A percentile compares a stretch with the other conserved stretches of the same genome.
These are phyloP conservation scores for Phaeophleospora eucalypticola DNA, from an alignment of 2,329 filamentous ascomycete genomes.

Conservation along the genomic window DNA sequence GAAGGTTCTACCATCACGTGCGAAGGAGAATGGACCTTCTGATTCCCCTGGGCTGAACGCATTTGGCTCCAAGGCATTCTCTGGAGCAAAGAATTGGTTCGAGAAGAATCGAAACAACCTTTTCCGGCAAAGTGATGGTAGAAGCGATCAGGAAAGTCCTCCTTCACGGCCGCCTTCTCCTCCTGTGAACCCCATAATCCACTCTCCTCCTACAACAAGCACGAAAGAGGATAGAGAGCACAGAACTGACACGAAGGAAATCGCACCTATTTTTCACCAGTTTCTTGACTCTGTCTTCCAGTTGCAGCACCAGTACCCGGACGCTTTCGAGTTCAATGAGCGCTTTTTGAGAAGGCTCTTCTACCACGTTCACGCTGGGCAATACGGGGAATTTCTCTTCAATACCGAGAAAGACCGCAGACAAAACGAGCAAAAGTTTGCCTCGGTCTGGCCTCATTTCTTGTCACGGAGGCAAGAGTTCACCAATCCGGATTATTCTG, in stretches of 20 bases:
- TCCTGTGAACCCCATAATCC: conserved; percentile 45
- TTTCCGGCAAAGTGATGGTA: conserved; percentile 52
- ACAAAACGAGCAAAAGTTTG: conserved; percentile 62
- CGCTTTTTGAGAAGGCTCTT: conserved; percentile 82
- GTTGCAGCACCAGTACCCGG: conserved; percentile 76
- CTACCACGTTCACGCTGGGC: conserved; percentile 92
- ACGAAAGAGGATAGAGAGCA: conserved; percentile 54
- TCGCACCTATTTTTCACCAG: conserved; percentile 95
- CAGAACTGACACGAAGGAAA: conserved; percentile 79
- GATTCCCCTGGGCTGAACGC: conserved; percentile 43
- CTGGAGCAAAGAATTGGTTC: conserved; percentile 78
- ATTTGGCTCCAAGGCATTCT: conserved; percentile 62
- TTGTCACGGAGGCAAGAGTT: conserved; percentile 76
- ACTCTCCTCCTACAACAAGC: conserved; percentile 41
- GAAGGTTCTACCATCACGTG: conserved; percentile 50
- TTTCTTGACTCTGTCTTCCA: conserved; percentile 95
- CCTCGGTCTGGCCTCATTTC: conserved; percentile 96
- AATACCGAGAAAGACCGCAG: conserved; percentile 88
- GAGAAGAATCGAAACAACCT: conserved; percentile 56
- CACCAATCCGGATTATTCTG: conserved; percentile 73
- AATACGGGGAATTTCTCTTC: conserved; percentile 94
- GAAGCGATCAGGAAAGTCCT: conserved; percentile 58
- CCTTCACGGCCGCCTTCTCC: conserved; percentile 29
- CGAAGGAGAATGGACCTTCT: conserved; percentile 45
- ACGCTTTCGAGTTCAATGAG: conserved; percentile 93